A percentile compares a stretch with the other conserved stretches of the same genome.
Evolutionary conservation across 345 rosid genomes (phyloP).

Genomic region (Pistacia vera): DNA sequence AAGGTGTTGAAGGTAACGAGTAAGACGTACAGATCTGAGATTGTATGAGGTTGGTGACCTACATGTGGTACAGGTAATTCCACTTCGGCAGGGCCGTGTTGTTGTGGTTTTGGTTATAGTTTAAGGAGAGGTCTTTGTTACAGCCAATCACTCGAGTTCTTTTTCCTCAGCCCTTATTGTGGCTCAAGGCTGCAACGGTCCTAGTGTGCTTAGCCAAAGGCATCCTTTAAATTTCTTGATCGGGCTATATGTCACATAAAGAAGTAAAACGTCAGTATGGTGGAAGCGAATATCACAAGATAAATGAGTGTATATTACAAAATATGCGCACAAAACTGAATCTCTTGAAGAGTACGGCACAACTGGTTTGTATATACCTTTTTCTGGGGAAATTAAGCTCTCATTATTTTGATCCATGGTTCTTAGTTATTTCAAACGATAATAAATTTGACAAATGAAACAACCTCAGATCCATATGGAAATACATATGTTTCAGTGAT

Average conservation of each 20-base stretch:
- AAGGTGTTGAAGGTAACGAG: slow-evolving; percentile 17
- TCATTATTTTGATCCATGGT: not conserved
- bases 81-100: slow-evolving; percentile 26
- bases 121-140: slow-evolving; percentile 81
- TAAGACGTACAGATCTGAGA: slow-evolving; percentile 19
- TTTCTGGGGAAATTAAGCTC: not conserved
- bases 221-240: slow-evolving; percentile 91
- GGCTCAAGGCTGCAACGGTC: slow-evolving; percentile 83
- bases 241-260: not conserved
- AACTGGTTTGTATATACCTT: not conserved
- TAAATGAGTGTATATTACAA: too few species aligned
- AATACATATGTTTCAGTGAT: not conserved
- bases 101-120: slow-evolving; percentile 51
- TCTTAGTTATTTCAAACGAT: not conserved
- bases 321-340: too few species aligned
- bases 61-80: slow-evolving; percentile 23
- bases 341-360: too few species aligned
- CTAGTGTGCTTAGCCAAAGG: slow-evolving; percentile 76
- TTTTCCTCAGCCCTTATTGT: slow-evolving; percentile 83
- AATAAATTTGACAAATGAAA: not conserved
- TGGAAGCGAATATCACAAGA: not conserved
- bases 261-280: not conserved
- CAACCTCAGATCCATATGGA: not conserved
- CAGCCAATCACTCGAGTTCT: slow-evolving; percentile 82
- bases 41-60: slow-evolving; percentile 23